Percentiles rank a stretch among this genome's conserved stretches.
These are phyloP conservation scores for Diplodia sapinea DNA, from an alignment of 2,329 filamentous ascomycete species.

Conservation along the genomic window DNA sequence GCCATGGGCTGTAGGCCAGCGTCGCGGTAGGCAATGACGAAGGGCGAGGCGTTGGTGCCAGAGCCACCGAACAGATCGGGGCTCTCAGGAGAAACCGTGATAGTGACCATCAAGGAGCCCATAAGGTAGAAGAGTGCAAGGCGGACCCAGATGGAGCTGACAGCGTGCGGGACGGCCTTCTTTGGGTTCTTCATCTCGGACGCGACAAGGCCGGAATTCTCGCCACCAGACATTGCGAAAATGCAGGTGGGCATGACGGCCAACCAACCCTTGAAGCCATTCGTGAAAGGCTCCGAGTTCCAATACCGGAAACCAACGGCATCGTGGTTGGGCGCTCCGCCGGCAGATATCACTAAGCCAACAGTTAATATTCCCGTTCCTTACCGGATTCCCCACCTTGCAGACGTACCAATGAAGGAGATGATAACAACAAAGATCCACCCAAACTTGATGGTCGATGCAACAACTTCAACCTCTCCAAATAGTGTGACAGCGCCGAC, in stretches of 20 bases:
- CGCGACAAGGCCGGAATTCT: constrained; percentile 53
- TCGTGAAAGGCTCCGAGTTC: constrained; percentile 50
- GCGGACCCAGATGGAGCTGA: constrained; percentile 55
- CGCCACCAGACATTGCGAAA: constrained; percentile 51
- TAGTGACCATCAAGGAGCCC: constrained; percentile 53
- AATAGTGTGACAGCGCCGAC: constrained; percentile 53
- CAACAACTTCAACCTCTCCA: constrained; percentile 54
- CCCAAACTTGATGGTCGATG: constrained; percentile 54
- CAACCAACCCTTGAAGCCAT: constrained; percentile 53
- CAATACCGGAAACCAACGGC: constrained; percentile 55
- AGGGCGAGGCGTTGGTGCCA: constrained; percentile 54
- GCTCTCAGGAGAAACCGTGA: constrained; percentile 52
- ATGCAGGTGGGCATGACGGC: constrained; percentile 48
- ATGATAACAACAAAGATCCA: constrained; percentile 59
- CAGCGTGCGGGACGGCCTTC: constrained; percentile 52
- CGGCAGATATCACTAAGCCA: constrained; percentile 50
- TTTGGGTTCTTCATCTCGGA: constrained; percentile 53
- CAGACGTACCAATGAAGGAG: constrained; percentile 43
- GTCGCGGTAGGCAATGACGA: constrained; percentile 54
- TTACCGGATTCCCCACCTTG: background rate
- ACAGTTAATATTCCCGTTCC: background rate
- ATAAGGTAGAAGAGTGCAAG: constrained; percentile 55
- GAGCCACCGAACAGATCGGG: constrained; percentile 49
- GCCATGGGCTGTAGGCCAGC: constrained; percentile 47
- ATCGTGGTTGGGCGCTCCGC: constrained; percentile 48